These are phyloP conservation scores for Cercospora canescens DNA, from an alignment of 2,329 filamentous ascomycete genomes.

Conservation along the genomic window DNA sequence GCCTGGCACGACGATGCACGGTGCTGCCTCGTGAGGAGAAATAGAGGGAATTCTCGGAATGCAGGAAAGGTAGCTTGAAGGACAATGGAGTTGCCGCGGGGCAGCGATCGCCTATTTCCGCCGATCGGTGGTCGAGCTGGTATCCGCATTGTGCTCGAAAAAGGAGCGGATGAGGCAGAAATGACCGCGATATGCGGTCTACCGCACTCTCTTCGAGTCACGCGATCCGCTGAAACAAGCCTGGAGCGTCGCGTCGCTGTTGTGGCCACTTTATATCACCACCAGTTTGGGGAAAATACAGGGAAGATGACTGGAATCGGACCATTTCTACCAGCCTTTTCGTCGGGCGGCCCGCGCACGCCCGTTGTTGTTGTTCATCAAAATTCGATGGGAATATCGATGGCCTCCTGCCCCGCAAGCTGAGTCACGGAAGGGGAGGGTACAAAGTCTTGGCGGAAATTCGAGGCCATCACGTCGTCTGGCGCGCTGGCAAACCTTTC, in stretches of 20 bases:
- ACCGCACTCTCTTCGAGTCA: background rate
- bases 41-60: no score
- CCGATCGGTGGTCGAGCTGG: constrained; percentile 7
- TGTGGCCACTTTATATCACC: background rate
- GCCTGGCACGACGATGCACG: background rate
- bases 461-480: no score
- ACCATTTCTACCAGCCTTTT: no score
- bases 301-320: no score
- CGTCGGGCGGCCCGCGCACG: no score
- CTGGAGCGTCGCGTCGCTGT: background rate
- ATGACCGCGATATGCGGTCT: no score
- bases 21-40: background rate
- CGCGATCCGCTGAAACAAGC: constrained; percentile 2
- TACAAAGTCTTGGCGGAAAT: background rate
- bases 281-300: no score
- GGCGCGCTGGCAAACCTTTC: constrained; percentile 2
- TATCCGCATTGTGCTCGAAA: constrained; percentile 6
- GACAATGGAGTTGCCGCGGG: no score
- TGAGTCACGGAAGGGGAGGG: no score
- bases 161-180: no score
- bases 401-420: background rate
- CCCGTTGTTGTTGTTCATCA: background rate
- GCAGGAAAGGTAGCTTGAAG: no score
- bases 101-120: constrained; percentile 6
- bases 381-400: background rate